Conservation (phyloP, 257 asterid genomes). For the Salvia rosmarinus region DNA sequence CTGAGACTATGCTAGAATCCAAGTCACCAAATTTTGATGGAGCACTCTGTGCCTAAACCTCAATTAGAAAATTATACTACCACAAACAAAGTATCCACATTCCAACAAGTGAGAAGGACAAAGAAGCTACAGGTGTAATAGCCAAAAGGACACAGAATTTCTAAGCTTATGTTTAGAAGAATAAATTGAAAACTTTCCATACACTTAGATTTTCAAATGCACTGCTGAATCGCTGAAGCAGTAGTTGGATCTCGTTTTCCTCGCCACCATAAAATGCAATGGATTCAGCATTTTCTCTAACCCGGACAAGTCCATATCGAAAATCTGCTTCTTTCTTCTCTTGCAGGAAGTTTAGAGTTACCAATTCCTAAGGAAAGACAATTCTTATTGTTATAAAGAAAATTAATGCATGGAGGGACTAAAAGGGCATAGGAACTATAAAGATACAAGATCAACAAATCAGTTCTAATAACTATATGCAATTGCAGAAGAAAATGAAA, state of each 20-base stretch:
- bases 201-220: conserved; percentile 91
- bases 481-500: conserved; percentile 4
- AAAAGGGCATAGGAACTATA: conserved; percentile 6
- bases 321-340: conserved; percentile 95
- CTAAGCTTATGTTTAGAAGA: conserved; percentile 26
- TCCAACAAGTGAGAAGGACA: conserved; percentile 19
- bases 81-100: background rate
- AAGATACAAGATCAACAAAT: conserved; percentile 10
- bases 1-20: conserved; percentile 14
- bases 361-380: conserved; percentile 64
- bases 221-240: conserved; percentile 74
- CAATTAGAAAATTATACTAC: conserved; percentile 9
- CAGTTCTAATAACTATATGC: background rate
- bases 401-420: conserved; percentile 7
- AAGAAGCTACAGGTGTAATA: conserved; percentile 4
- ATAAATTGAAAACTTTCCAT: conserved; percentile 39
- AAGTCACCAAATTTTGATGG: background rate
- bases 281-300: conserved; percentile 95
- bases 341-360: conserved; percentile 82
- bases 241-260: conserved; percentile 81
- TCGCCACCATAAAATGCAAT: conserved; percentile 97
- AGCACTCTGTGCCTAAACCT: conserved; percentile 20
- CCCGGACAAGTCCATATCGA: conserved; percentile 84
- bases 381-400: conserved; percentile 24
- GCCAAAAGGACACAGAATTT: conserved; percentile 15